These are phyloP conservation scores for Moricandia arvensis DNA, from an alignment of 345 rosid species.

Conservation along the genomic window DNA sequence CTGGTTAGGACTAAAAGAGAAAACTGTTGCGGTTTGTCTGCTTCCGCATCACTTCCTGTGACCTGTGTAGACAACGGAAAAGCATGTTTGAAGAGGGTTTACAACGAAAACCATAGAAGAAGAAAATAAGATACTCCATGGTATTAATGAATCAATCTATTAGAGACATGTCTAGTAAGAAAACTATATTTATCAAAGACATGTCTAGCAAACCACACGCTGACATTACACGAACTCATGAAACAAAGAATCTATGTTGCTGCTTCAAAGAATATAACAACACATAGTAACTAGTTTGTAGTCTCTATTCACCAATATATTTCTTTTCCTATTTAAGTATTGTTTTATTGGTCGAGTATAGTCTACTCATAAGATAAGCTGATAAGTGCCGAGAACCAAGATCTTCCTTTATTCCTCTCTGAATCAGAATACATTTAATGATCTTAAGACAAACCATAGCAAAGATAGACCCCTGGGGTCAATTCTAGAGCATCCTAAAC, in stretches of 20 bases:
- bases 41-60: slow-evolving; percentile 54
- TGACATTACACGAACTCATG: background rate
- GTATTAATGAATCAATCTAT: background rate
- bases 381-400: background rate
- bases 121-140: background rate
- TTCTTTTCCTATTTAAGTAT: background rate
- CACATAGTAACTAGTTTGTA: background rate
- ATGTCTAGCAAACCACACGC: background rate
- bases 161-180: background rate
- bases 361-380: background rate
- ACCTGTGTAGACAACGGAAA: slow-evolving; percentile 45
- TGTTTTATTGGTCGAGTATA: background rate
- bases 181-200: background rate
- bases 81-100: background rate
- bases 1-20: slow-evolving; percentile 58
- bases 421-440: background rate
- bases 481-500: too few relatives aligned
- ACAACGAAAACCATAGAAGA: slow-evolving; percentile 5
- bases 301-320: background rate
- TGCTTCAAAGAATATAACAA: background rate
- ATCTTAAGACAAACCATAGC: background rate
- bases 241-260: background rate
- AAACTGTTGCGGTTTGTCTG: slow-evolving; percentile 33
- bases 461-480: too few relatives aligned
- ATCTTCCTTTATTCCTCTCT: background rate